Evolutionary conservation across 1,284 basidiomycete genomes (phyloP).

Genomic region (Trametes hirsuta): DNA sequence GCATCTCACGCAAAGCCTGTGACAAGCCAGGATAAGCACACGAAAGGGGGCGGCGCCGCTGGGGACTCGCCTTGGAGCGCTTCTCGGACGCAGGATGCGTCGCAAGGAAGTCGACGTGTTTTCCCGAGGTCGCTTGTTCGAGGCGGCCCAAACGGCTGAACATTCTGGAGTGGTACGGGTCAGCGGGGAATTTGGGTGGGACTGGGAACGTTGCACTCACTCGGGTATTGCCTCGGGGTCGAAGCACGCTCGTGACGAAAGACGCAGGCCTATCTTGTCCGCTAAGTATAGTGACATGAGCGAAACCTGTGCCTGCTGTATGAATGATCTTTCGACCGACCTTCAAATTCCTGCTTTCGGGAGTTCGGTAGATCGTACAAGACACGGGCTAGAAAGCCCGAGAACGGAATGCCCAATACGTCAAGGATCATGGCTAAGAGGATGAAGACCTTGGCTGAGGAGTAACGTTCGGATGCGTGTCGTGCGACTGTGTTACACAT

Average conservation of each 20-base stretch:
- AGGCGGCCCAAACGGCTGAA: constrained; percentile 63
- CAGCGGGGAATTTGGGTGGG: no score
- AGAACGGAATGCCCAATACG: constrained; percentile 53
- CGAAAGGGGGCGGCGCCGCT: not conserved
- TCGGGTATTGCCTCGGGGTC: constrained; percentile 75
- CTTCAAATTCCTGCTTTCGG: constrained; percentile 81
- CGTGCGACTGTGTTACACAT: constrained; percentile 59
- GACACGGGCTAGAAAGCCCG: constrained; percentile 50
- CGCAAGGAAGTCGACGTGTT: constrained; percentile 54
- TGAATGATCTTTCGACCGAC: constrained; percentile 33
- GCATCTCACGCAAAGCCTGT: constrained; percentile 56
- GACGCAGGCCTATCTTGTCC: constrained; percentile 74
- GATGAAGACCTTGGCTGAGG: constrained; percentile 60
- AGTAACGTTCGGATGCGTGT: constrained; percentile 75
- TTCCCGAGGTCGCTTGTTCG: constrained; percentile 43
- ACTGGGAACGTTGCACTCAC: constrained; percentile 43
- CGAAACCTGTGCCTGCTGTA: no score
- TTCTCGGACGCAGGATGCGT: constrained; percentile 79
- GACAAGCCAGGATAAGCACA: not conserved
- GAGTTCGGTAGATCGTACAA: constrained; percentile 84
- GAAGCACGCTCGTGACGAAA: constrained; percentile 82
- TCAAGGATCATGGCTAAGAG: constrained; percentile 54
- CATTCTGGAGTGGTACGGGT: constrained; percentile 49
- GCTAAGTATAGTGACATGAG: constrained; percentile 43
- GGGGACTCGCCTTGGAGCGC: constrained; percentile 63